Percentiles rank a stretch among this genome's conserved stretches.
Conservation (phyloP, 2,329 filamentous ascomycete genomes). For the Cladosporium sphaerospermum region DNA sequence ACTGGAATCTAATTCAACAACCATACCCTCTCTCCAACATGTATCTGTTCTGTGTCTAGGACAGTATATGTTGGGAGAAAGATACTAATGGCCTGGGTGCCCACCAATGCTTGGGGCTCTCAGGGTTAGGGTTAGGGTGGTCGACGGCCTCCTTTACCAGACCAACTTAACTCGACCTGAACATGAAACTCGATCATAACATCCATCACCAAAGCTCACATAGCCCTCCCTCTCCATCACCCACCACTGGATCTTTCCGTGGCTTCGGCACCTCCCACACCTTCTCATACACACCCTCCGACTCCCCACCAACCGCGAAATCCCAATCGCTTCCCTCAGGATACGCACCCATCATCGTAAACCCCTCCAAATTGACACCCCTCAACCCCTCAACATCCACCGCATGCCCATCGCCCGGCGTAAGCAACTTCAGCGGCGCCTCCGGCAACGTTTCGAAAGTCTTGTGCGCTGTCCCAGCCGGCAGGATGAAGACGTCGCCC, state of each 20-base stretch:
- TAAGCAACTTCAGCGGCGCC: conserved; percentile 36
- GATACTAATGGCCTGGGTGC: too few species aligned
- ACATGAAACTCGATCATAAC: neutral
- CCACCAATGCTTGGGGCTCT: too few species aligned
- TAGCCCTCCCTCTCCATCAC: conserved; percentile 32
- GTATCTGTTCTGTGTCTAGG: too few species aligned
- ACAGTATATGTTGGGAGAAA: too few species aligned
- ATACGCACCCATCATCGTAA: conserved; percentile 56
- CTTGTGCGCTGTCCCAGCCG: conserved; percentile 52
- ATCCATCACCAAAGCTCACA: conserved; percentile 28
- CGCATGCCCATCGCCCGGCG: conserved; percentile 39
- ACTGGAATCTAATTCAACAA: too few species aligned
- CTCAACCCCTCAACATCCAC: conserved; percentile 33
- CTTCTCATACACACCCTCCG: conserved; percentile 28
- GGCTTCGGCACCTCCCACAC: conserved; percentile 45
- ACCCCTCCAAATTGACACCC: conserved; percentile 36
- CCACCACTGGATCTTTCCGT: conserved; percentile 44
- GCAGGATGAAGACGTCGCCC: conserved; percentile 55
- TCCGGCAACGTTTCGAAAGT: conserved; percentile 40
- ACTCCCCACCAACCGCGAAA: conserved; percentile 36
- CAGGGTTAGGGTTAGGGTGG: too few species aligned
- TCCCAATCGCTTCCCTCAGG: conserved; percentile 46
- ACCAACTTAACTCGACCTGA: too few species aligned
- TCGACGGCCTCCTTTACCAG: too few species aligned
- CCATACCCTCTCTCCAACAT: too few species aligned